Conservation (phyloP, 2,329 filamentous ascomycete species). For the Madurella fahalii region DNA sequence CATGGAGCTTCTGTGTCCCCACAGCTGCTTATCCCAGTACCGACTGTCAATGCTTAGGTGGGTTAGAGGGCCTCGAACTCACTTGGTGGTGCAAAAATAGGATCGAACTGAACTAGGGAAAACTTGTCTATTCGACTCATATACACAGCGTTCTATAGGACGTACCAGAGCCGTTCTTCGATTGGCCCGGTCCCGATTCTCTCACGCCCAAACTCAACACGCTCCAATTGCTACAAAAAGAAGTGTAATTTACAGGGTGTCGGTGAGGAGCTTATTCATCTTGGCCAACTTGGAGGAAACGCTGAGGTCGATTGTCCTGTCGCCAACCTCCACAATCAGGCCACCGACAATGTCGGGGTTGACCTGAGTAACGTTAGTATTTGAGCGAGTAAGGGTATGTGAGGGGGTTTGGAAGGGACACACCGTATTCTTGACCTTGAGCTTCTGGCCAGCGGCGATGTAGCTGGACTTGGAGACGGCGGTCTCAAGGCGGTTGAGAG, state of each 20-base stretch:
- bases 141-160: conserved; percentile 18
- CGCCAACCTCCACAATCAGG: conserved; percentile 91
- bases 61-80: no score
- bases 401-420: conserved; percentile 24
- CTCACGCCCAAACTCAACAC: conserved; percentile 9
- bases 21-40: no score
- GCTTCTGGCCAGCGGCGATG: conserved; percentile 88
- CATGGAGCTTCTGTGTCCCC: no score
- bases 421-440: conserved; percentile 90
- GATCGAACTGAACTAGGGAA: background rate
- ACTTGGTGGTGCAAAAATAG: no score
- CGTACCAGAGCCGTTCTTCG: conserved; percentile 1
- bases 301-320: conserved; percentile 96
- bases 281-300: conserved; percentile 92
- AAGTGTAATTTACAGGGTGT: conserved; percentile 75
- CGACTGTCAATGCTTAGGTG: no score
- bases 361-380: conserved; percentile 51
- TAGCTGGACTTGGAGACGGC: conserved; percentile 87
- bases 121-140: conserved; percentile 22
- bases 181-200: background rate
- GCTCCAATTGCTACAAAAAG: conserved; percentile 16
- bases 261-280: conserved; percentile 99
- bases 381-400: background rate
- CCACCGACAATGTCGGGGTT: conserved; percentile 93
- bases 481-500: conserved; percentile 77